Base-by-base conservation (phyloP, 805 yeast genomes). In the Zygosaccharomyces pseudorouxii region DNA sequence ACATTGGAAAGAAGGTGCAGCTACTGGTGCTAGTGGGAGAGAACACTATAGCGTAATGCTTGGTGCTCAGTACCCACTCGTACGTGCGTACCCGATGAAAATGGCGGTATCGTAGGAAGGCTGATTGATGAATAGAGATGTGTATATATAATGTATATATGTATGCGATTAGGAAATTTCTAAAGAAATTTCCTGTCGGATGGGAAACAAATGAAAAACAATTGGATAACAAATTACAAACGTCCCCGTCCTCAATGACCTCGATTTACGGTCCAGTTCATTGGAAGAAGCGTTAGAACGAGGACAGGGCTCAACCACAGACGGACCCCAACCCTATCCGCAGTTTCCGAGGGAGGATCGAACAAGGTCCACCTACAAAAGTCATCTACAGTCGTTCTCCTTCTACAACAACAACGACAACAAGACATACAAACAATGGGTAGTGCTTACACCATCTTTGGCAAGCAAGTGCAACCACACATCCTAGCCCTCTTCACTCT, bases 391-490 rank as follows among this genome's bases (percentile, higher is more conserved):
- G 23, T 22, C 5, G 23, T 39, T 27, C 20, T 28, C 28, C 20
- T 25, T 25, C 28, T 25, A 8, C 28, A 33, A 33, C 16, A 33
- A 33, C 14, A 33, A 16, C 23, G 23, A 14, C 14, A 16, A 33
- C 5, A 14, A 33, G 19, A 33, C 19, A 14, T 33, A 33, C 20
- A 27, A 29, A 38, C 7, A 18, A 59, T 59, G 64, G 55, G 56
- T 6, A 50, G 52, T 64, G 86, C 88, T 65, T 90, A 90, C 77
- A 75, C 72, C 54, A 84, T 90, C 60, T 75, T 89, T 61, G 98
- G 98, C 52, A 88, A 76, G 73, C 72, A 86, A 54, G 82, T 90
- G 61, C 89, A 82, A 62, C 80, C 98, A 52, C 93, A 89, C 73
- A 83, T 79, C 54, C 80, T 90, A 68, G 85, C 97, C 43, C 71